These are phyloP conservation scores for Beta lomatogona DNA, from an alignment of 179 eudicot species.

Conservation along the genomic window DNA sequence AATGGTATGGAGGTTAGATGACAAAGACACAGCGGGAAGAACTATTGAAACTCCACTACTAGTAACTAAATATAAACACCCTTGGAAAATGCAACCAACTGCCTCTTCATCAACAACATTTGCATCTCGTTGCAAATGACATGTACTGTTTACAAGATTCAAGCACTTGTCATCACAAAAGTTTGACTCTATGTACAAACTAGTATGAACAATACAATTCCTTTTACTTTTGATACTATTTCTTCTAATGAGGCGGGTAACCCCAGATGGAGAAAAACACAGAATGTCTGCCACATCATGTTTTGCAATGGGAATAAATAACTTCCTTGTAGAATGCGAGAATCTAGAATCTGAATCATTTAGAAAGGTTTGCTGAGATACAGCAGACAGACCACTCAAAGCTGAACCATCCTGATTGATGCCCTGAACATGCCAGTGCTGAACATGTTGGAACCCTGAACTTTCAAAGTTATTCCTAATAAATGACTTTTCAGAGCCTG, in stretches of 20 bases:
- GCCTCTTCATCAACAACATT: slow-evolving; percentile 51
- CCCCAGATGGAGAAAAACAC: slow-evolving; percentile 78
- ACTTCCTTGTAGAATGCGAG: slow-evolving; percentile 42
- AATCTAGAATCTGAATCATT: slow-evolving; percentile 34
- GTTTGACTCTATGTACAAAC: slow-evolving; percentile 47
- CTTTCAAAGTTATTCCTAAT: slow-evolving; percentile 19
- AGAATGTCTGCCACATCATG: slow-evolving; percentile 49
- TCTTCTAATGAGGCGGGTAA: slow-evolving; percentile 59
- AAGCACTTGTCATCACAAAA: slow-evolving; percentile 48
- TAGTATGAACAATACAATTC: slow-evolving; percentile 53
- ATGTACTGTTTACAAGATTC: slow-evolving; percentile 32
- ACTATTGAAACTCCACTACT: slow-evolving; percentile 69
- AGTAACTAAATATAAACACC: slow-evolving; percentile 75
- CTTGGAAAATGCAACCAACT: slow-evolving; percentile 76
- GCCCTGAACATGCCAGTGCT: slow-evolving; percentile 37
- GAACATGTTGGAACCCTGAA: slow-evolving; percentile 30
- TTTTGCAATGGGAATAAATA: slow-evolving; percentile 61
- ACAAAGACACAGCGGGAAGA: slow-evolving; percentile 75
- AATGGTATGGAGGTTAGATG: slow-evolving; percentile 58
- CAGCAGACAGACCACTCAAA: slow-evolving; percentile 48
- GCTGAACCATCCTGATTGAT: slow-evolving; percentile 37
- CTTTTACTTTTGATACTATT: slow-evolving; percentile 33
- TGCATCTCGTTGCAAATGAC: slow-evolving; percentile 45
- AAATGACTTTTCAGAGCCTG: slow-evolving; percentile 33
- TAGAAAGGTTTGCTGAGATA: slow-evolving; percentile 31